Percentiles rank a stretch among this genome's conserved stretches.
Evolutionary conservation across 352 stramenopile genomes (phyloP).

Genomic region (Bremia lactucae): DNA sequence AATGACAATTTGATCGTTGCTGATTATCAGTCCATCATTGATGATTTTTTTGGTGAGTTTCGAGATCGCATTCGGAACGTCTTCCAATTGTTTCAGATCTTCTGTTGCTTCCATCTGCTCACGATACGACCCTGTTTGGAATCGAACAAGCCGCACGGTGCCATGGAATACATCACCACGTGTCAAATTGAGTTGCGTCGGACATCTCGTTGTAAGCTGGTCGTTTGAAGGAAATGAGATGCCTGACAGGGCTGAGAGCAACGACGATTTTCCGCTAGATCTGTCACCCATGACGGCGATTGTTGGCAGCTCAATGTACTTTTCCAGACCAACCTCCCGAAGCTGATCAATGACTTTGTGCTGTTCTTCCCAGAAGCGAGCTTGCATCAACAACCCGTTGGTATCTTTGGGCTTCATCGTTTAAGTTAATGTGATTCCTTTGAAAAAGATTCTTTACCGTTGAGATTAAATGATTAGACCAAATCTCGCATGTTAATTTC

Average conservation of each 20-base stretch:
- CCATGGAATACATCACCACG: constrained; percentile 26
- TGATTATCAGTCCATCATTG: no score
- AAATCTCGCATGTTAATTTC: no score
- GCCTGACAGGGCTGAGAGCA: constrained; percentile 71
- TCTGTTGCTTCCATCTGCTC: constrained; percentile 10
- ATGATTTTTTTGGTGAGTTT: no score
- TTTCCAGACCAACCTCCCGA: constrained; percentile 37
- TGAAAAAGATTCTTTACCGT: no score
- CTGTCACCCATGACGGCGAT: constrained; percentile 88
- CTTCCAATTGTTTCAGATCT: no score
- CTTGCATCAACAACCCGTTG: constrained; percentile 1
- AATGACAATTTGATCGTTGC: no score
- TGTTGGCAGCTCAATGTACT: constrained; percentile 81
- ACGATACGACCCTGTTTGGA: constrained; percentile 7
- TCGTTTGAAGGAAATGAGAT: constrained; percentile 71
- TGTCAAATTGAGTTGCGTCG: constrained; percentile 63
- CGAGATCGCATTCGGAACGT: no score
- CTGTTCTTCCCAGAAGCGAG: constrained; percentile 9
- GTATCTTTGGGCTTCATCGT: no score
- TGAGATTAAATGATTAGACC: no score
- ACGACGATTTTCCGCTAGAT: constrained; percentile 79
- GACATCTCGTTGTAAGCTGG: constrained; percentile 72
- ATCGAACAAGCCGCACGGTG: constrained; percentile 53
- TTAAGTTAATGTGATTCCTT: no score
- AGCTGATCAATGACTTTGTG: constrained; percentile 36